Base-by-base conservation (phyloP, 208 protist species). In the Herpetomonas muscarum region DNA sequence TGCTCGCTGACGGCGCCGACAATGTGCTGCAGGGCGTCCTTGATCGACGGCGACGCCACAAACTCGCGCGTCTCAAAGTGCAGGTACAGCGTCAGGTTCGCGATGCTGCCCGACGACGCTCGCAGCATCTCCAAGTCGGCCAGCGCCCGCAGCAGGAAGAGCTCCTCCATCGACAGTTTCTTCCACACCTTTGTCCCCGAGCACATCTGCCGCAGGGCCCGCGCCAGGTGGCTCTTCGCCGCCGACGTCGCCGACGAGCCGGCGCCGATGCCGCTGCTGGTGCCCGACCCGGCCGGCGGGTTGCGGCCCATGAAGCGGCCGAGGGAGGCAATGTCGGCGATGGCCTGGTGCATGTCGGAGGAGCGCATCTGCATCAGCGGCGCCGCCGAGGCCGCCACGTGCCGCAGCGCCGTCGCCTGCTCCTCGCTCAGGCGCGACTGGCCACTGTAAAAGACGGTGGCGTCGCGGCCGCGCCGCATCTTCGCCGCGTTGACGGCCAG, bases 21-120 rank as follows among this genome's bases (percentile, higher is more conserved):
- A 17, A 83, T 73, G 55, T 74, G 24, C 17, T 51, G 39, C 19
- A 90, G 51, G 19, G 61, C 69, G 1, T 54, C 55, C 45, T 61
- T 64, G n/a, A 90, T 76, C 10, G 76, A 62, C 4, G 67, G 65
- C 52, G 78, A 83, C 17, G 87, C 82, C 21, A 91, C 81, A 63
- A 90, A 91, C 68, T 91, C 87, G 22, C 82, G 68, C 29, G 90
- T 68, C 57, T 94, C 83, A 64, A 88, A 89, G 44, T 86, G 76
- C 47, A 79, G 71, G 63, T 91, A 91, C 13, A 84, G 68, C 19
- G 84, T 79, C 15, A 94, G 65, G 41, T 87, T 80, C 9, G 81
- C 76, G 48, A 94, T 84, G 7, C 77, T 84, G 28, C 83, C 78
- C 25, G 79, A 71, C 0, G 82, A 76, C 1, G 79, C 83, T 9